Evolutionary conservation across 2,329 filamentous ascomycete species (phyloP).

Genomic region (Colletotrichum lindemuthianum): DNA sequence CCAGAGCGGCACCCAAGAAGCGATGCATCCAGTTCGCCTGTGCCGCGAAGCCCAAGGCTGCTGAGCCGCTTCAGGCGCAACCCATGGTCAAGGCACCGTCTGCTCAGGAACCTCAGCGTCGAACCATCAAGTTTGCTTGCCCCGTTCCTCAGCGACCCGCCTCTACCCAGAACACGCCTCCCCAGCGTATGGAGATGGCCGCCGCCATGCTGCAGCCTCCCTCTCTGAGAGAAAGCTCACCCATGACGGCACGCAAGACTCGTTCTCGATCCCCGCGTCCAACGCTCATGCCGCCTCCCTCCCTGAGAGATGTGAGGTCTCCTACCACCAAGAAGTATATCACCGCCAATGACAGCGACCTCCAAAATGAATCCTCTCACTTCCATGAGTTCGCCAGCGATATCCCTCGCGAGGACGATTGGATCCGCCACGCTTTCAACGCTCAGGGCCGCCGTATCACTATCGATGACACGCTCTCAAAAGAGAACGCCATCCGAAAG

Average conservation of each 20-base stretch:
- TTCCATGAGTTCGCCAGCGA: constrained; percentile 96
- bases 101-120: constrained; percentile 56
- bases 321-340: constrained; percentile 58
- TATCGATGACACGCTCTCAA: constrained; percentile 87
- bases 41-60: constrained; percentile 61
- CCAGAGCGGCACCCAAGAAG: constrained; percentile 65
- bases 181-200: constrained; percentile 38
- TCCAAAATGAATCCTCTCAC: constrained; percentile 65
- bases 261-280: constrained; percentile 39
- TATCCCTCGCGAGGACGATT: constrained; percentile 84
- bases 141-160: constrained; percentile 58
- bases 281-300: constrained; percentile 46
- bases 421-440: constrained; percentile 78
- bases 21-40: constrained; percentile 95
- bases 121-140: constrained; percentile 81
- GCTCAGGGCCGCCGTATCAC: constrained; percentile 78
- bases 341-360: constrained; percentile 59
- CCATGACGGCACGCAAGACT: constrained; percentile 42
- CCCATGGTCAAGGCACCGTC: constrained; percentile 47
- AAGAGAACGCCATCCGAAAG: constrained; percentile 88
- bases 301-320: constrained; percentile 50
- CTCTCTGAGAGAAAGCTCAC: constrained; percentile 16
- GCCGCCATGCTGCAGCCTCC: constrained; percentile 21
- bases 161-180: constrained; percentile 51
- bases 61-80: constrained; percentile 42